phyloP scores from a whole-genome alignment of 2,329 filamentous ascomycete genomes.

The Penicillium glabrum region DNA sequence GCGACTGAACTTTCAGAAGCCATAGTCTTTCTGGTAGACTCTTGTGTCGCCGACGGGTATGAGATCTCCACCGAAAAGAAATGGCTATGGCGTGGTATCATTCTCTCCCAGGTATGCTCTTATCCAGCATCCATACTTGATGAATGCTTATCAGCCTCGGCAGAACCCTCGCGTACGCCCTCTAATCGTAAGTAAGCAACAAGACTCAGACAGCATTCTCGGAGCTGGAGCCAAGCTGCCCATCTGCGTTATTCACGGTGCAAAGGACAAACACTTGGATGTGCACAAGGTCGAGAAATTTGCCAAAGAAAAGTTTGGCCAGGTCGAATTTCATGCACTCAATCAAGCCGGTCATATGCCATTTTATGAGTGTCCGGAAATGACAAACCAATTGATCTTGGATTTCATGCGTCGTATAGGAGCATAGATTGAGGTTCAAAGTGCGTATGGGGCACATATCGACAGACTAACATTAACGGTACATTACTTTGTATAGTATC shows the following conservation, averaged over 20 bases:
- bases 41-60: background rate
- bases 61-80: background rate
- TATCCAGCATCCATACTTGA: background rate
- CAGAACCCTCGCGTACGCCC: background rate
- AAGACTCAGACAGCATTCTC: background rate
- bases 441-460: too few species aligned
- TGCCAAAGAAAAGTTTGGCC: background rate
- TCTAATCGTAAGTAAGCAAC: background rate
- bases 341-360: background rate
- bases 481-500: too few species aligned
- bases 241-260: background rate
- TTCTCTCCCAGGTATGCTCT: background rate
- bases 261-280: background rate
- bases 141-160: background rate
- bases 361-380: background rate
- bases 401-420: background rate
- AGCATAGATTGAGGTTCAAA: too few species aligned
- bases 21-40: background rate
- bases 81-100: background rate
- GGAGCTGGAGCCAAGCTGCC: background rate
- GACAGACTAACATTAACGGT: too few species aligned
- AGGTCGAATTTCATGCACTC: background rate
- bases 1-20: background rate
- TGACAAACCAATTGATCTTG: background rate
- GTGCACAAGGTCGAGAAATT: background rate